Percentiles rank a stretch among this genome's conserved stretches.
Evolutionary conservation across 371 early-diverging fungal genomes (phyloP).

Genomic region (Parasitella parasitica): DNA sequence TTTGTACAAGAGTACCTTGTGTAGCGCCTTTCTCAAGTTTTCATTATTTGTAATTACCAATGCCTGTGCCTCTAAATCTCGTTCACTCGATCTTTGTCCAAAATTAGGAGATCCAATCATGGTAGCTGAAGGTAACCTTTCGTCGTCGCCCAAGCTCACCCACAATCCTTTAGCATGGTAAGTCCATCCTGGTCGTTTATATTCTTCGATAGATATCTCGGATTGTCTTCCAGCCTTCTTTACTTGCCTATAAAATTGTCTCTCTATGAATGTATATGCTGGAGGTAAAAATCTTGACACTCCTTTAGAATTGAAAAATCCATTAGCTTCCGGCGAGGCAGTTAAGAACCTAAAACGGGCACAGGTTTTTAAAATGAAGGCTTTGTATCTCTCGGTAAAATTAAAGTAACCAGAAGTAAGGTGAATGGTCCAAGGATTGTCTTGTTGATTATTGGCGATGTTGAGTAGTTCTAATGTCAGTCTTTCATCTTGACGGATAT

Average conservation of each 20-base stretch:
- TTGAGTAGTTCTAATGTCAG: slow-evolving; percentile 63
- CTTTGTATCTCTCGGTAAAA: slow-evolving; percentile 69
- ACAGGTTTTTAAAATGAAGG: slow-evolving; percentile 56
- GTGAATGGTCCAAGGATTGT: slow-evolving; percentile 48
- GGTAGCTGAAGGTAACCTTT: slow-evolving; percentile 60
- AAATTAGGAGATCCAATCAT: slow-evolving; percentile 94
- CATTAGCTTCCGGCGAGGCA: slow-evolving; percentile 94
- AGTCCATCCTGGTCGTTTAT: slow-evolving; percentile 81
- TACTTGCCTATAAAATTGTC: slow-evolving; percentile 55
- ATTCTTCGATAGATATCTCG: slow-evolving; percentile 69
- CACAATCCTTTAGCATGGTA: slow-evolving; percentile 87
- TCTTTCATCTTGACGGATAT: slow-evolving; percentile 77
- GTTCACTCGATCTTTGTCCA: slow-evolving; percentile 83
- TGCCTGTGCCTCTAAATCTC: slow-evolving; percentile 90
- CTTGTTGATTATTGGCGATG: slow-evolving; percentile 33
- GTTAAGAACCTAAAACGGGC: slow-evolving; percentile 70
- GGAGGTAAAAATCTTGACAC: slow-evolving; percentile 85
- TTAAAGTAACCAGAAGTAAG: slow-evolving; percentile 96
- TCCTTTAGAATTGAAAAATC: slow-evolving; percentile 88
- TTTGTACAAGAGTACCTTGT: slow-evolving; percentile 55
- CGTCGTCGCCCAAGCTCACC: slow-evolving; percentile 39
- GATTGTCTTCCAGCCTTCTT: slow-evolving; percentile 36
- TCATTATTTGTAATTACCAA: slow-evolving; percentile 66
- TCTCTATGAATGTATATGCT: slow-evolving; percentile 84
- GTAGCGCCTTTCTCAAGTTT: slow-evolving; percentile 54